These are phyloP conservation scores for Exophiala xenobiotica DNA, from an alignment of 2,329 filamentous ascomycete species.

Conservation along the genomic window DNA sequence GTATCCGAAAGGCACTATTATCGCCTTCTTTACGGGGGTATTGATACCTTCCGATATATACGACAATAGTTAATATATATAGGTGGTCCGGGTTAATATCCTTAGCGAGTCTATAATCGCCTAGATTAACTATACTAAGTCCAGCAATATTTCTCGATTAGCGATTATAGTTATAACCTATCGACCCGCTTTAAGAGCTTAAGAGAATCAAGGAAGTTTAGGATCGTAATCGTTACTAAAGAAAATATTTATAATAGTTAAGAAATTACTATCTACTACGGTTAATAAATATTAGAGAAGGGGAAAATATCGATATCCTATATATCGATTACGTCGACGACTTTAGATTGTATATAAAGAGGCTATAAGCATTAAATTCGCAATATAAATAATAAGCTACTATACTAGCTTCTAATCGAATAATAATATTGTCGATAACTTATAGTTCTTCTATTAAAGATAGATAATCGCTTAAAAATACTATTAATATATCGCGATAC, in stretches of 20 bases:
- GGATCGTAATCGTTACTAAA: not conserved
- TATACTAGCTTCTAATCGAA: no score
- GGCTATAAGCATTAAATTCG: no score
- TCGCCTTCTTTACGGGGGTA: not conserved
- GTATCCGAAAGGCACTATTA: not conserved
- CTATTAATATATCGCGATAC: no score
- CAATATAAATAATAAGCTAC: no score
- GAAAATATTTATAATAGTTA: not conserved
- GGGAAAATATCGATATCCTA: not conserved
- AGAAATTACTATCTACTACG: conserved; percentile 2
- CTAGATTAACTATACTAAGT: conserved; percentile 1
- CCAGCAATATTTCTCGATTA: not conserved
- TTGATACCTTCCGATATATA: not conserved
- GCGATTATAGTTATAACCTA: not conserved
- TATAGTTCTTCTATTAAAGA: no score
- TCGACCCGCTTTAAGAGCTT: not conserved
- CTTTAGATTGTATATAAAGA: no score
- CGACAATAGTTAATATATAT: not conserved
- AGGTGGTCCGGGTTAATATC: not conserved
- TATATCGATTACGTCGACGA: not conserved
- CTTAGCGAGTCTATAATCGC: not conserved
- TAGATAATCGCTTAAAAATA: no score
- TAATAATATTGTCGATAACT: no score
- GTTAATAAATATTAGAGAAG: not conserved
- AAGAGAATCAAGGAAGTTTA: conserved; percentile 1